These are phyloP conservation scores for Coleophoma crateriformis DNA, from an alignment of 2,329 filamentous ascomycete species.

Conservation along the genomic window DNA sequence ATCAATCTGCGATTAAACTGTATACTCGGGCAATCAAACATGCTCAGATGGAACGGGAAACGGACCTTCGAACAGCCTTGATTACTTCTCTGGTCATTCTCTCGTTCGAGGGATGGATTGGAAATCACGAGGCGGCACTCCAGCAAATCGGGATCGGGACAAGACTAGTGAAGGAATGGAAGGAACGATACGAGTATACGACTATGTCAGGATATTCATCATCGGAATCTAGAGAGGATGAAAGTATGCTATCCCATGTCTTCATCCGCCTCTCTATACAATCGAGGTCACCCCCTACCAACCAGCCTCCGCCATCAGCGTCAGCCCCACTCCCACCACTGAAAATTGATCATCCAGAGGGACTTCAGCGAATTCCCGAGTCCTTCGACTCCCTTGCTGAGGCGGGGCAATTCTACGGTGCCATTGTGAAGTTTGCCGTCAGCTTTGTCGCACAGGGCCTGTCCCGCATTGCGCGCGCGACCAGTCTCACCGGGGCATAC, in stretches of 20 bases:
- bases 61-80: slow-evolving; percentile 41
- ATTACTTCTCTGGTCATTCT: slow-evolving; percentile 59
- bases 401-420: slow-evolving; percentile 1
- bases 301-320: background rate
- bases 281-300: background rate
- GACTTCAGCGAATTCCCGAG: slow-evolving; percentile 2
- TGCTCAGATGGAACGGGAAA: slow-evolving; percentile 33
- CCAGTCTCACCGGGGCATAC: slow-evolving; percentile 5
- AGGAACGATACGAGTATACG: slow-evolving; percentile 1
- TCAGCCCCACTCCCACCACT: slow-evolving; percentile 1
- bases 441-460: slow-evolving; percentile 3
- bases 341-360: slow-evolving; percentile 1
- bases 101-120: slow-evolving; percentile 60
- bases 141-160: slow-evolving; percentile 49
- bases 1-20: slow-evolving; percentile 51
- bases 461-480: slow-evolving; percentile 3
- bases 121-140: slow-evolving; percentile 54
- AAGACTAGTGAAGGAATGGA: slow-evolving; percentile 6
- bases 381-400: slow-evolving; percentile 3
- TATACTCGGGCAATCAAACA: slow-evolving; percentile 50
- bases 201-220: background rate
- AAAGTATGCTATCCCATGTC: slow-evolving; percentile 3
- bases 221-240: background rate
- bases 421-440: slow-evolving; percentile 5
- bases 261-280: slow-evolving; percentile 7